Evolutionary conservation across 495 filamentous ascomycete genomes (phyloP).

Genomic region (Tuber indicum): DNA sequence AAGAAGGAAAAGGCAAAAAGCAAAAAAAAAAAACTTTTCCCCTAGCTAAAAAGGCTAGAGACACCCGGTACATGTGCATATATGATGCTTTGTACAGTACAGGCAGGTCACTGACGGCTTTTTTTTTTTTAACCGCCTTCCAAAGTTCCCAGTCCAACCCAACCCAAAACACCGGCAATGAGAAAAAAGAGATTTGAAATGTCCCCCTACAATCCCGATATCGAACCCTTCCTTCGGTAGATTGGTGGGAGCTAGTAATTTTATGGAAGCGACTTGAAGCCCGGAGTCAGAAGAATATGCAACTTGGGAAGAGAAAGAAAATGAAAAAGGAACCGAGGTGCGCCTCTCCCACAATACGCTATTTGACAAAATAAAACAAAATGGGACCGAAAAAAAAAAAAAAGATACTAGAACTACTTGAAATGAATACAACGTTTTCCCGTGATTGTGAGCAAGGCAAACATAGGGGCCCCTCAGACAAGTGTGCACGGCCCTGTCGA

Average conservation of each 20-base stretch:
- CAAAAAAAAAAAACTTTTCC: constrained; percentile 8
- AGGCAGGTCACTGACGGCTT: neutral
- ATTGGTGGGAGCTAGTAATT: neutral
- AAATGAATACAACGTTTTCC: neutral
- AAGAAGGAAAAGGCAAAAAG: constrained; percentile 11
- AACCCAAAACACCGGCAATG: constrained; percentile 4
- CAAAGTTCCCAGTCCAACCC: neutral
- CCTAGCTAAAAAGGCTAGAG: constrained; percentile 1
- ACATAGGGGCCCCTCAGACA: neutral
- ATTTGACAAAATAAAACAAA: neutral
- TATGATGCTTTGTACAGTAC: neutral
- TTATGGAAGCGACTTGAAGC: neutral
- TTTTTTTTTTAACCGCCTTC: neutral
- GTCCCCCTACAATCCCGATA: neutral
- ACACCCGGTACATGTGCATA: neutral
- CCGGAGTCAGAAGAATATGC: neutral
- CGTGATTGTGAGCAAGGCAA: neutral
- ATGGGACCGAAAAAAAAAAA: neutral
- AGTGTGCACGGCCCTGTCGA: neutral
- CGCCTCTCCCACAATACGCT: constrained; percentile 5
- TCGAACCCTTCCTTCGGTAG: neutral
- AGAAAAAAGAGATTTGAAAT: neutral
- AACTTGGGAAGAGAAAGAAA: neutral
- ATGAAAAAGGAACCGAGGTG: neutral
- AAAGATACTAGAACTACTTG: constrained; percentile 1